These are phyloP conservation scores for Naganishia cerealis DNA, from an alignment of 1,284 basidiomycete species.

Conservation along the genomic window DNA sequence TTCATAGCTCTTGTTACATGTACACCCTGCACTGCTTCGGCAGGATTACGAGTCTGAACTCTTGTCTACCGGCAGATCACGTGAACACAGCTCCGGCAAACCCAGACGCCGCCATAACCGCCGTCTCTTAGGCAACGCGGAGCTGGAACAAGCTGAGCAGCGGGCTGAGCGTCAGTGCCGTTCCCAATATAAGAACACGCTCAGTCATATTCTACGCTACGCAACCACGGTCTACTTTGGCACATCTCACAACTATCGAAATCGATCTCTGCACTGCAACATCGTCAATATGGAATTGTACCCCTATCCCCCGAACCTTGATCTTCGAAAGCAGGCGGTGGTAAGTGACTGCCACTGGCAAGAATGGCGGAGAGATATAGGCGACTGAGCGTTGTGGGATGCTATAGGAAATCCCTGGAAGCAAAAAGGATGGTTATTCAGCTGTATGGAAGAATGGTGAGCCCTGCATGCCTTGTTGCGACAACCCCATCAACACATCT, in stretches of 20 bases:
- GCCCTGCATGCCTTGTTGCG: constrained; percentile 29
- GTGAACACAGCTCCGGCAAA: background rate
- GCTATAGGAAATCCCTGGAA: constrained; percentile 43
- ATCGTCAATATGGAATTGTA: constrained; percentile 38
- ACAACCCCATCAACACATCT: background rate
- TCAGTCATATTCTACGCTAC: background rate
- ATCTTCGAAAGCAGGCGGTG: constrained; percentile 44
- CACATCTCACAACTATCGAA: too few relatives aligned
- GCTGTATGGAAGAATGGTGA: constrained; percentile 33
- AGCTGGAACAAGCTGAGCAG: background rate
- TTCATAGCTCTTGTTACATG: too few relatives aligned
- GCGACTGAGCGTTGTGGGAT: background rate
- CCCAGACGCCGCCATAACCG: constrained; percentile 14
- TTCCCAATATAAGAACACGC: constrained; percentile 2
- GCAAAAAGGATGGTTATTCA: constrained; percentile 39
- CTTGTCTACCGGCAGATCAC: background rate
- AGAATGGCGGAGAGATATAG: background rate
- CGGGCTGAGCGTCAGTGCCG: background rate
- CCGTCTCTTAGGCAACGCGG: background rate
- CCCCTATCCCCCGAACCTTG: constrained; percentile 39
- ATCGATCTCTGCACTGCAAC: background rate
- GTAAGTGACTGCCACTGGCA: constrained; percentile 37
- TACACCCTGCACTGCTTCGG: background rate
- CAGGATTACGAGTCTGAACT: background rate
- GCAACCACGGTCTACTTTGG: background rate